Evolutionary conservation across 768 basidiomycete species (phyloP), one percentile per base, ranked within the genome.

Genomic region (Rhizopogon sp.): DNA sequence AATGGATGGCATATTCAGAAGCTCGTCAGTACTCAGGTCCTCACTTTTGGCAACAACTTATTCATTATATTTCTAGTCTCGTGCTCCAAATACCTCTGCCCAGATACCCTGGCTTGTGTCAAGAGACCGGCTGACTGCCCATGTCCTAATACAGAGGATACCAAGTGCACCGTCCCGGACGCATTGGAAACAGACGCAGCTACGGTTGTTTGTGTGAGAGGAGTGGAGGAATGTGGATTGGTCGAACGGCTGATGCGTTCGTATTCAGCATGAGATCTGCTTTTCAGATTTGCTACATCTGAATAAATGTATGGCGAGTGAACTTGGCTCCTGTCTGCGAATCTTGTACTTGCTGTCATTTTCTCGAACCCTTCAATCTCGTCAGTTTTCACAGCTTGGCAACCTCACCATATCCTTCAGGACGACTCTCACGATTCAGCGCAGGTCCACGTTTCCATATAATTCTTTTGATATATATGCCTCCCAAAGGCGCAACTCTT

Each of bases 21-120:
- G 76, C 74, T 60, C 82, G 89, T 89, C 60, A 14, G 79, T 69
- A 47, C 31, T n/a, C 39, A 39, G 29, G 29, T 39, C 46, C 40
- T 22, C 29, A 45, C 25, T 13, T 29, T 50, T 8, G 39, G 13
- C 41, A 43, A 20, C 39, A 42, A 55, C 40, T 59, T 29, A 35
- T 25, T 17, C 6, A 40, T 9, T n/a, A 47, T 50, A 25, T 5
- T 37, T 51, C 37, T n/a, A 93, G 90, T 89, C 4, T 67, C 82
- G 29, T 93, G 90, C 64, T 79, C 87, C 8, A 74, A 77, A 46
- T 92, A 92, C 65, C 73, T 92, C 17, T 92, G 90, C 65, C 90
- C 88, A 11, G 74, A 77, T 43, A 90, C 88, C 17, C 73, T 91
- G 44, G 79, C 82, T 53, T 93, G 90, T 58, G 90, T 70, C 28